Base-by-base conservation (phyloP, 2,329 filamentous ascomycete species). In the Exophiala alcalophila region DNA sequence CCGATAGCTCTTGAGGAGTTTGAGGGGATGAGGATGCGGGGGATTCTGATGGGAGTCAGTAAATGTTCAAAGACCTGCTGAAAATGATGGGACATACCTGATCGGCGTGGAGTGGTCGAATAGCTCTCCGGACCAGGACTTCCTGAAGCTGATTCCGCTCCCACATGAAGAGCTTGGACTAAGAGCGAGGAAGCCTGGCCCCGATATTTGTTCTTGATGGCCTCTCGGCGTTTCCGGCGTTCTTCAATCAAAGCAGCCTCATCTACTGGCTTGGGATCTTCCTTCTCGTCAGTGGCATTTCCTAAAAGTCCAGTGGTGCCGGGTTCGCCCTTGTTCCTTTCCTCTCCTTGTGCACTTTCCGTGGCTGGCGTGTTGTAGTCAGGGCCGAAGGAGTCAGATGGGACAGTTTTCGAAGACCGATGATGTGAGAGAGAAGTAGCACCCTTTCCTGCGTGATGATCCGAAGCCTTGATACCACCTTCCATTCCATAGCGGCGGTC, bases 241-340 rank as follows among this genome's bases (percentile, higher is more conserved):
- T 88, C 83, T 64, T 94, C 86, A 58, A 95, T 85, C 59, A 91
- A 76, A 54, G 85, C 82, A 50, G 84, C 85, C 68, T 94, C 86
- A 62, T 94, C 84, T 55, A 88, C 62, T n/a, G 77, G 73, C 55
- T 80, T 72, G 42, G 75, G 69, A 52, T 77, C 74, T 60, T 67
- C 55, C 41, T 51, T 53, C 50, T 61, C 60, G 53, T 61, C 56
- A 27, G 28, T 45, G 27, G 27, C 40, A 19, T 51, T 56, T 30
- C 52, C 44, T 15, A 43, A 33, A 21, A 19, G 38, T 45, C 53
- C 53, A 25, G 15, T 33, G 14, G 34, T 20, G 27, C 40, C 26
- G 30, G 26, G 8, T 36, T n/a, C 14, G 36, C 29, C 25, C 19
- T 21, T 41, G 28, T 15, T 29, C 10, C 21, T 35, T 21, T 15